Percentiles rank a stretch among this genome's conserved stretches.
Conservation (phyloP, 345 rosid species). For the Eucalyptus melliodora region DNA sequence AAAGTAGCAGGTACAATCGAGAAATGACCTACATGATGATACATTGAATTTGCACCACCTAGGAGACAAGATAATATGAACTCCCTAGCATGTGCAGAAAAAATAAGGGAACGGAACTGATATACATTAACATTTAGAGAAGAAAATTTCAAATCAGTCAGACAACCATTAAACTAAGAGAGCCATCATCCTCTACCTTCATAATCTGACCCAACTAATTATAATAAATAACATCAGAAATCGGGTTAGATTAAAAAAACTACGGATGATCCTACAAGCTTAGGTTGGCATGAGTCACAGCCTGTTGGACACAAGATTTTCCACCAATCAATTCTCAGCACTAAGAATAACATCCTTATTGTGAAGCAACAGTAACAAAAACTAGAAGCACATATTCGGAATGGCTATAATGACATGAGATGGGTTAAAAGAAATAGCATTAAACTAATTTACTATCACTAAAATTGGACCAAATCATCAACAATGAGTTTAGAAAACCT, state of each 20-base stretch:
- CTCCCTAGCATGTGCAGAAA: not conserved
- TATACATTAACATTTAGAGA: not conserved
- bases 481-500: not conserved
- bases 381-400: not conserved
- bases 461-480: not conserved
- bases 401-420: not conserved
- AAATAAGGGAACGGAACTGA: not conserved
- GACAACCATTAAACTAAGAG: not conserved
- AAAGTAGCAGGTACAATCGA: not conserved
- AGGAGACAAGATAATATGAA: not conserved
- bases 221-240: not conserved
- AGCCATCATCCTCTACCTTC: not conserved
- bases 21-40: not conserved
- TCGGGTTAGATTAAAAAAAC: not conserved
- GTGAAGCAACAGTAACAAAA: not conserved
- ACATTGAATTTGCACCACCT: not conserved
- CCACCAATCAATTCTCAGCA: not conserved
- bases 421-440: not conserved
- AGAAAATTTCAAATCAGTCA: not conserved
- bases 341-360: not conserved
- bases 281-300: not conserved
- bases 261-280: not conserved
- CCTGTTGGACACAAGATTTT: not conserved
- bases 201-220: not conserved
- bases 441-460: not conserved